Evolutionary conservation across 441 rosid genomes (phyloP).

Genomic region (Brassica balearica): DNA sequence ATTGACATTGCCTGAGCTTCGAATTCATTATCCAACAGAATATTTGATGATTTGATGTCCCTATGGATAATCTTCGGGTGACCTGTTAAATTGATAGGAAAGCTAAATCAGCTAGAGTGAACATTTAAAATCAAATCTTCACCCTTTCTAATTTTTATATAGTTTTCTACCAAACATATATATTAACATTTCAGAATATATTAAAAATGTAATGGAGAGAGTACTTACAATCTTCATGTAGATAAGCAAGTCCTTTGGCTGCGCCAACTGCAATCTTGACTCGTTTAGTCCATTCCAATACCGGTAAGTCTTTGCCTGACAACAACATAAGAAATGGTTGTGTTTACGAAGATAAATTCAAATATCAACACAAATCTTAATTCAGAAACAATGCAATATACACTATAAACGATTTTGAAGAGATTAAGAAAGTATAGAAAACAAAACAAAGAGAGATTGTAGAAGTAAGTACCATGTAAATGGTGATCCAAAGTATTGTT

Average conservation of each 20-base stretch:
- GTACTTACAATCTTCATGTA: conserved; percentile 87
- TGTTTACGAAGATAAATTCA: neutral
- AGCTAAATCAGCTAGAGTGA: neutral
- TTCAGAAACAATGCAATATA: neutral
- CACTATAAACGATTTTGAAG: too few relatives aligned
- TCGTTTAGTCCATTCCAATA: conserved; percentile 75
- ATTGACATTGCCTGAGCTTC: conserved; percentile 73
- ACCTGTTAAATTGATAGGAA: conserved; percentile 13
- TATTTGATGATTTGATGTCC: conserved; percentile 90
- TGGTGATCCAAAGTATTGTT: conserved; percentile 24
- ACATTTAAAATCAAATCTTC: neutral
- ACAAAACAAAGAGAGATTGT: neutral
- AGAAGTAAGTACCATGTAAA: conserved; percentile 59
- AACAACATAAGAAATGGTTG: conserved; percentile 28
- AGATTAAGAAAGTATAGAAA: neutral
- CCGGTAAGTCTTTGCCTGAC: conserved; percentile 58
- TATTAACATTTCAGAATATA: neutral
- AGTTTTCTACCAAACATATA: neutral
- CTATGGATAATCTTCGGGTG: conserved; percentile 73
- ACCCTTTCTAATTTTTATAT: neutral
- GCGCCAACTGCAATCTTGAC: conserved; percentile 83
- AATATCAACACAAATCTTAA: neutral
- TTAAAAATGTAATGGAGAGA: neutral
- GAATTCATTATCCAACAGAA: conserved; percentile 73
- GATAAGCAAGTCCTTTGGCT: conserved; percentile 90